phyloP scores from a whole-genome alignment of 2,329 filamentous ascomycete species.

The Periconia digitata region DNA sequence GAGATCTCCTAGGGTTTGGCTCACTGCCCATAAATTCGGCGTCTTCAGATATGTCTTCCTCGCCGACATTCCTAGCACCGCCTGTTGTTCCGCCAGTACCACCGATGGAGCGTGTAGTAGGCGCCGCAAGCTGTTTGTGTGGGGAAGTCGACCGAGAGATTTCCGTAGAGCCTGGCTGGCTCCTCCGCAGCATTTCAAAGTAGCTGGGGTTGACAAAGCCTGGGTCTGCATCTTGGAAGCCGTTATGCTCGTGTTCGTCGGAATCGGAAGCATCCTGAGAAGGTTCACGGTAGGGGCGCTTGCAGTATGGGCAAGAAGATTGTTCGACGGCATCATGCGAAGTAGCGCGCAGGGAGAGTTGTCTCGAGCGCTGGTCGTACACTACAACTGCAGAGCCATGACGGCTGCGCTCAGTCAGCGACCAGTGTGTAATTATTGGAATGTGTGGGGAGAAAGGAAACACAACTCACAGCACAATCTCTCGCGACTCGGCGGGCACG shows the following conservation, averaged over 20 bases:
- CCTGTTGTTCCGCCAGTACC: slow-evolving; percentile 24
- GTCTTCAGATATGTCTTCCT: slow-evolving; percentile 41
- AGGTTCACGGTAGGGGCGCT: slow-evolving; percentile 65
- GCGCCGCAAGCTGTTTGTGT: slow-evolving; percentile 47
- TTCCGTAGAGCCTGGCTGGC: slow-evolving; percentile 54
- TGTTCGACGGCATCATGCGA: slow-evolving; percentile 57
- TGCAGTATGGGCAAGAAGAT: slow-evolving; percentile 86
- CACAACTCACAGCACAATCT: slow-evolving; percentile 73
- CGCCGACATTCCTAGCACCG: slow-evolving; percentile 14
- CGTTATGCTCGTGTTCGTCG: slow-evolving; percentile 35
- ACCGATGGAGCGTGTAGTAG: slow-evolving; percentile 1
- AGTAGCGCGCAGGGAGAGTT: slow-evolving; percentile 76
- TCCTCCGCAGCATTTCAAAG: slow-evolving; percentile 84
- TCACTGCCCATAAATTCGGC: slow-evolving; percentile 52
- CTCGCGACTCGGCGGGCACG: slow-evolving; percentile 69
- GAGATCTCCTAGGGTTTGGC: slow-evolving; percentile 45
- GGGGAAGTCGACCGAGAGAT: slow-evolving; percentile 52
- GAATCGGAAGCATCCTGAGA: slow-evolving; percentile 33
- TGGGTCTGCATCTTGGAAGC: slow-evolving; percentile 47
- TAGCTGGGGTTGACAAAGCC: slow-evolving; percentile 89
- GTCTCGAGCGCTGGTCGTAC: slow-evolving; percentile 80
- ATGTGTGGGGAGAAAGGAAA: too few species aligned
- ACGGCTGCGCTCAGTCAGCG: slow-evolving; percentile 60
- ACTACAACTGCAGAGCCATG: slow-evolving; percentile 92
- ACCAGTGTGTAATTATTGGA: neutral